Conservation (phyloP, 495 filamentous ascomycete genomes). For the Talaromyces trachyspermus region DNA sequence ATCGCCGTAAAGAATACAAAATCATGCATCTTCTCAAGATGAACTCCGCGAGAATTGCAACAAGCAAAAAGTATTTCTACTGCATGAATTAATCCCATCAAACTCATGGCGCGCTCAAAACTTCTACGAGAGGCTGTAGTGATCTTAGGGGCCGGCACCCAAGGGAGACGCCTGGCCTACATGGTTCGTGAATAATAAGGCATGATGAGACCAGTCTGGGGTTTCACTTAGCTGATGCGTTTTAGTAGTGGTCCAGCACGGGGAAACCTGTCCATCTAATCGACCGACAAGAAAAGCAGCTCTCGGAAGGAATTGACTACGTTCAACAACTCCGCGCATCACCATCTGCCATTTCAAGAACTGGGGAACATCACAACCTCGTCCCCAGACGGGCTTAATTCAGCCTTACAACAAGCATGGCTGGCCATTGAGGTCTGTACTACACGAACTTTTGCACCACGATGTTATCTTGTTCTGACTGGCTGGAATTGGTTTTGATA, state of each 20-base stretch:
- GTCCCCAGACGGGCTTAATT: constrained; percentile 9
- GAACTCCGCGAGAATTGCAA: too few relatives aligned
- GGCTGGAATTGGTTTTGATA: background rate
- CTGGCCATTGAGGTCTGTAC: constrained; percentile 27
- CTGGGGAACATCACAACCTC: constrained; percentile 15
- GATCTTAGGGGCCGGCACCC: constrained; percentile 31
- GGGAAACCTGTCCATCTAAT: constrained; percentile 25
- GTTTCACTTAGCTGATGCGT: background rate
- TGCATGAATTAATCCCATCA: too few relatives aligned
- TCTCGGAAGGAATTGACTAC: constrained; percentile 16
- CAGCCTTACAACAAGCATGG: constrained; percentile 22
- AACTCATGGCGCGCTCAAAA: constrained; percentile 7
- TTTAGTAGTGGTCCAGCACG: constrained; percentile 28
- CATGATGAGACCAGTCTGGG: background rate
- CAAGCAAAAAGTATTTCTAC: background rate
- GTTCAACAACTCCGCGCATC: constrained; percentile 18
- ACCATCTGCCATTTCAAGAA: constrained; percentile 6
- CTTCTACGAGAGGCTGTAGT: constrained; percentile 3
- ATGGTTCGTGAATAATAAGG: constrained; percentile 22
- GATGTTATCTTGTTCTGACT: background rate
- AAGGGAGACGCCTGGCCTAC: constrained; percentile 30
- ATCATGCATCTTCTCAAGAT: background rate
- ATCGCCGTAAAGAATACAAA: background rate
- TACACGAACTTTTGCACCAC: background rate
- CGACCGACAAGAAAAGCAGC: constrained; percentile 20